phyloP scores from a whole-genome alignment of 1,284 basidiomycete species.

The Pyrrhoderma noxium region DNA sequence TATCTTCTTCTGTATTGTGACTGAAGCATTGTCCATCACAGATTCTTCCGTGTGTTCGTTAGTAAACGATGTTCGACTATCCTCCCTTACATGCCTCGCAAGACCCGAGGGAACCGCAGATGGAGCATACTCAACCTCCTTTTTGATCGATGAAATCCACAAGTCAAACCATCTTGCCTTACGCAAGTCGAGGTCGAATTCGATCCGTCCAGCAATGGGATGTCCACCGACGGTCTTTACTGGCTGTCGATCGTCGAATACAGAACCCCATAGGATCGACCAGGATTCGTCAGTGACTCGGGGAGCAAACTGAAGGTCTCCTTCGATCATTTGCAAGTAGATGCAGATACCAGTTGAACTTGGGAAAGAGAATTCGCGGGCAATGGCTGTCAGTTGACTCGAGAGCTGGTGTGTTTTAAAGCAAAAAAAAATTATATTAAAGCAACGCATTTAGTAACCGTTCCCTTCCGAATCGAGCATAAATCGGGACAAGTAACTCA shows the following conservation, averaged over 20 bases:
- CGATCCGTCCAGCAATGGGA: constrained; percentile 62
- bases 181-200: constrained; percentile 69
- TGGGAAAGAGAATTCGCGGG: constrained; percentile 73
- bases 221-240: constrained; percentile 31
- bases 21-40: constrained; percentile 28
- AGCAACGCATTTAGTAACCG: not conserved
- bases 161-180: constrained; percentile 67
- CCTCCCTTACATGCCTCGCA: constrained; percentile 42
- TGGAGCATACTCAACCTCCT: constrained; percentile 39
- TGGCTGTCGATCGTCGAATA: constrained; percentile 40
- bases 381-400: constrained; percentile 66
- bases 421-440: constrained; percentile 2
- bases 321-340: constrained; percentile 56
- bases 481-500: constrained; percentile 29
- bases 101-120: constrained; percentile 34
- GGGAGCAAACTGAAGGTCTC: constrained; percentile 42
- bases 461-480: constrained; percentile 6
- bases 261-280: constrained; percentile 60
- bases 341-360: constrained; percentile 66
- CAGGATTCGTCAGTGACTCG: constrained; percentile 73
- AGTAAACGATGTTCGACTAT: constrained; percentile 44
- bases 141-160: constrained; percentile 49
- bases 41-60: constrained; percentile 39
- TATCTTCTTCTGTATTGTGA: constrained; percentile 25
- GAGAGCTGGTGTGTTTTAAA: constrained; percentile 47